Base-by-base conservation (phyloP, 176 grass and related monocot species). In the Bolboschoenus planiculmis region DNA sequence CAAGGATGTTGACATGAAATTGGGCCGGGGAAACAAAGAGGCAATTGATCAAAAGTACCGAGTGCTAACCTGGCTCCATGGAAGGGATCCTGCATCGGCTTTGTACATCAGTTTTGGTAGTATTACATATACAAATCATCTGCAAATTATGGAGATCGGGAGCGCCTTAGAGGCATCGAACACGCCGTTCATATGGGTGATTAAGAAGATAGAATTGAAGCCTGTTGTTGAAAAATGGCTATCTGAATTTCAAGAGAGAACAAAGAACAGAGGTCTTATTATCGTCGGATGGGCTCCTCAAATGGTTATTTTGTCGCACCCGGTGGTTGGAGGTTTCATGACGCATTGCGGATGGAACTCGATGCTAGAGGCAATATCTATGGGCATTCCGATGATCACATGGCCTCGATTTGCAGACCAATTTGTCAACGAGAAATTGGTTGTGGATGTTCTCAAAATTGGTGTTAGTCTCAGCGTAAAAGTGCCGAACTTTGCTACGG, bases 291-390 rank as follows among this genome's bases (percentile, higher is more conserved):
- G 91, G 91, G 91, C 86, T 30, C 85, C 88, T 24, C 86, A 93
- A 76, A 67, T 90, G 80, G 64, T 86, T 39, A 90, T 93, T 83
- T 87, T 93, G 13, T 71, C 84, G 1, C 85, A 93, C 86, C 80
- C 48, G 4, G 84, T 86, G 9, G 56, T 84, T 34, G 81, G 91
- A 8, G 84, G 86, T 0, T 93, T 93, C 48, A 56, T 90, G 51
- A 88, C 83, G 16, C 91, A 86, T 80, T 93, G 91, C 76, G 91
- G 91, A 13, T 93, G 91, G 88, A 93, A 93, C 84, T 87, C 86
- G 16, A 71, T 63, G 39, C 55, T 85, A 10, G 91, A 93, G 59
- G 86, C 88, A 14, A 18, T 93, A 23, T 33, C 73, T 54, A 78
- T 83, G 48, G 91, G 88, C 80, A 86, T 93, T 60, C 91, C 88